phyloP scores from a whole-genome alignment of 1,139 yeast species.

The Pichia inconspicua region DNA sequence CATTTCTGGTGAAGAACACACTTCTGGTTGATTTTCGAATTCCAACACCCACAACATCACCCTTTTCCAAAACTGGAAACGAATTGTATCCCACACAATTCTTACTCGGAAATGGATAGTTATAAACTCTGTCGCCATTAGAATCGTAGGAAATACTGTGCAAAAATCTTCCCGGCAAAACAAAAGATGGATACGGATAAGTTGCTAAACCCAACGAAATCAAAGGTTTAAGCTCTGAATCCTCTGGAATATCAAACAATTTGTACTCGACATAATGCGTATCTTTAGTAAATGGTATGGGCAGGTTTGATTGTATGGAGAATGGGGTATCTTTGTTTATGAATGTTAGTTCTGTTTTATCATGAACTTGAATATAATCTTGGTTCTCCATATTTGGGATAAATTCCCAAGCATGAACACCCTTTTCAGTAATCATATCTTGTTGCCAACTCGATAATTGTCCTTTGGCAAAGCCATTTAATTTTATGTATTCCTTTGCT shows the following conservation, averaged over 20 bases:
- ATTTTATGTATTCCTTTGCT: slow-evolving; percentile 49
- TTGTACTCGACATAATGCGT: slow-evolving; percentile 89
- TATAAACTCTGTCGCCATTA: slow-evolving; percentile 42
- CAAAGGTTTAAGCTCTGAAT: slow-evolving; percentile 22
- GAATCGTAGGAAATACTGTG: slow-evolving; percentile 46
- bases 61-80: slow-evolving; percentile 43
- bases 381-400: slow-evolving; percentile 57
- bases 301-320: slow-evolving; percentile 76
- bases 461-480: slow-evolving; percentile 45
- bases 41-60: slow-evolving; percentile 65
- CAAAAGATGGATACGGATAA: slow-evolving; percentile 52
- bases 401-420: slow-evolving; percentile 90
- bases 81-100: slow-evolving; percentile 1
- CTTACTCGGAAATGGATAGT: slow-evolving; percentile 37
- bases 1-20: slow-evolving; percentile 61
- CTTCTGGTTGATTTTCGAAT: slow-evolving; percentile 55
- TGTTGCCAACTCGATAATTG: slow-evolving; percentile 41
- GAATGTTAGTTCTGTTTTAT: slow-evolving; percentile 73
- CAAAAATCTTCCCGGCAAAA: slow-evolving; percentile 50
- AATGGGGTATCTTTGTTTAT: slow-evolving; percentile 61
- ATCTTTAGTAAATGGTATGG: slow-evolving; percentile 72
- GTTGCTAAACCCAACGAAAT: slow-evolving; percentile 39
- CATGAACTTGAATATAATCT: slow-evolving; percentile 42
- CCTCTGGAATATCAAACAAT: slow-evolving; percentile 51
- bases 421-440: slow-evolving; percentile 79